These are phyloP conservation scores for Flaveria trinervia DNA, from an alignment of 129 eudicot species.

Conservation along the genomic window DNA sequence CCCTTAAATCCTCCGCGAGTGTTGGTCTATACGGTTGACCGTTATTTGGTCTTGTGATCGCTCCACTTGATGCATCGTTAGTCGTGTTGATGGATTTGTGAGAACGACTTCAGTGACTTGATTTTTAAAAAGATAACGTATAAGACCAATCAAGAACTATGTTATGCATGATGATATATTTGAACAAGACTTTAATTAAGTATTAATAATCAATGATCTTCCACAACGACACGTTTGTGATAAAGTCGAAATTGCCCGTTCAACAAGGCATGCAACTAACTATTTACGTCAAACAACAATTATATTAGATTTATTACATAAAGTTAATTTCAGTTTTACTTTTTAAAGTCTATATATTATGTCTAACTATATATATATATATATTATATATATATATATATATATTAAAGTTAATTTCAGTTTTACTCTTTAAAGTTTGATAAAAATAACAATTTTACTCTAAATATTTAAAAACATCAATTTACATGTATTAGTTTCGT, in stretches of 20 bases:
- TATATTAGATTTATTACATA: too few species aligned
- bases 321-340: too few species aligned
- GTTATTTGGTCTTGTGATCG: background rate
- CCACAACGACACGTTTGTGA: background rate
- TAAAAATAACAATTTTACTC: too few species aligned
- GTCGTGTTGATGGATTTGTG: constrained; percentile 3
- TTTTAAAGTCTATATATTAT: too few species aligned
- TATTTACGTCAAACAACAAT: too few species aligned
- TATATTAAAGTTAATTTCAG: too few species aligned
- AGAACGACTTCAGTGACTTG: background rate
- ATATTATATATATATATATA: too few species aligned
- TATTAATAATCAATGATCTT: background rate
- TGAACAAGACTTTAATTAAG: background rate
- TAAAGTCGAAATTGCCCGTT: constrained; percentile 3
- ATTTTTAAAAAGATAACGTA: background rate
- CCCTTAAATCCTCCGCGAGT: too few species aligned
- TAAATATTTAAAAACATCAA: too few species aligned
- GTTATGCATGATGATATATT: background rate
- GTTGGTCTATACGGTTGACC: background rate
- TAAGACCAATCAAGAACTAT: constrained; percentile 5
- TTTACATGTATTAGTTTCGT: too few species aligned
- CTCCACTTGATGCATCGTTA: background rate
- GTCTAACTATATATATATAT: too few species aligned
- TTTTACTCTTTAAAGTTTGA: too few species aligned
- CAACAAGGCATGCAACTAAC: background rate